Conservation (phyloP, 768 basidiomycete genomes). For the Russula sp. region DNA sequence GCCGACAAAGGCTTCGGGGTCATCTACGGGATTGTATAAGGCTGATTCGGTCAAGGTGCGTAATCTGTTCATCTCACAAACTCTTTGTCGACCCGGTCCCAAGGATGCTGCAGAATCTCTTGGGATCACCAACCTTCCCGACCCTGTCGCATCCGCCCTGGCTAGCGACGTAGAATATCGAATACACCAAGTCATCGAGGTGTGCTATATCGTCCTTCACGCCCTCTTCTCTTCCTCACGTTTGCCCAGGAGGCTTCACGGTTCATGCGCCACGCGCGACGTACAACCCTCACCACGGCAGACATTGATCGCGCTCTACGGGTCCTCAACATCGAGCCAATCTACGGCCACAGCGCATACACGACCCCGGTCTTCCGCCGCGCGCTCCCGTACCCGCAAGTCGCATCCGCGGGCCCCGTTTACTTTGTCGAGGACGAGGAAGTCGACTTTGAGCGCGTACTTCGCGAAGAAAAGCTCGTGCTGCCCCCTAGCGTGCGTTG, state of each 20-base stretch:
- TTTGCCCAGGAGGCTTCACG: conserved; percentile 79
- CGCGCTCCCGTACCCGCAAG: conserved; percentile 42
- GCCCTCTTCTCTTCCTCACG: conserved; percentile 1
- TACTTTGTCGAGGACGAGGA: conserved; percentile 97
- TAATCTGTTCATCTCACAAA: background rate
- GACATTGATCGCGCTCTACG: conserved; percentile 94
- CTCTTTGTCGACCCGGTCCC: conserved; percentile 5
- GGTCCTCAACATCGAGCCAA: conserved; percentile 91
- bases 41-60: conserved; percentile 23
- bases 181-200: conserved; percentile 92
- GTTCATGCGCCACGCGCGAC: conserved; percentile 91
- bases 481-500: conserved; percentile 78
- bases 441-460: conserved; percentile 88
- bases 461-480: conserved; percentile 79
- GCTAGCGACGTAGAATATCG: conserved; percentile 97
- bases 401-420: conserved; percentile 57
- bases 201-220: conserved; percentile 30
- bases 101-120: conserved; percentile 91
- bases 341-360: conserved; percentile 77
- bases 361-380: conserved; percentile 58
- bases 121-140: conserved; percentile 67
- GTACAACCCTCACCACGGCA: conserved; percentile 82
- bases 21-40: conserved; percentile 22
- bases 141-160: conserved; percentile 73
- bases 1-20: conserved; percentile 13